Evolutionary conservation across 306 rosid species (phyloP), one percentile per base, ranked within the genome.

Genomic region (Phaseolus lunatus): DNA sequence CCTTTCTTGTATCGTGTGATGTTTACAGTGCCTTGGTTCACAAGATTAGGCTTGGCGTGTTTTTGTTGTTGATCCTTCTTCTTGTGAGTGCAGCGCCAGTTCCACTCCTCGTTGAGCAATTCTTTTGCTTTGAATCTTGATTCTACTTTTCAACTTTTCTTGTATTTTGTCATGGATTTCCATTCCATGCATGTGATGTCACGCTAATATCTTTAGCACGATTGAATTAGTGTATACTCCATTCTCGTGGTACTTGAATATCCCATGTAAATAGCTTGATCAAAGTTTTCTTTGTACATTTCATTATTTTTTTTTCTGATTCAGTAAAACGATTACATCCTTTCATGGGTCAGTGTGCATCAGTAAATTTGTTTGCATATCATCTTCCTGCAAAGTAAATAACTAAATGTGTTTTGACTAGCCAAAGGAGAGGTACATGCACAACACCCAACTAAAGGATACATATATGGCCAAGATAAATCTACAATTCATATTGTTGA

Each of bases 11-110:
- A 0, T 31, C 82, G 0, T 82, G 85, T 10, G 41, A 77, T 53
- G 85, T 82, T 43, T 33, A 77, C 22, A 82, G 85, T 43, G 79
- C 19, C 8, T 10, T 82, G 70, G 82, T 64, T 3, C 20, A 65
- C 20, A 82, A 24, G 41, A 19, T 82, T 33, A 71, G 75, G 53
- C 24, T 77, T 14, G 56, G 43, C 0, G 22, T 82, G 20, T 64
- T 72, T 0, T 20, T 49, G 2, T 5, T 77, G 0, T 15, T 82
- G 85, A 53, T 64, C 19, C 53, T 77, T 71, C 70, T 82, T 70
- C 75, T 82, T 23, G 64, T 77, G 0, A 9, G 53, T 64, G 70
- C 82, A 1, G 56, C 73, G 15, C 79, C 70, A 1, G 57, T 77
- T 63, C 78, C 64, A 2, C 3, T 82, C 50, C 12, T 82, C 13